Conservation (phyloP, 2,329 filamentous ascomycete species). For the Sporothrix schenckii region DNA sequence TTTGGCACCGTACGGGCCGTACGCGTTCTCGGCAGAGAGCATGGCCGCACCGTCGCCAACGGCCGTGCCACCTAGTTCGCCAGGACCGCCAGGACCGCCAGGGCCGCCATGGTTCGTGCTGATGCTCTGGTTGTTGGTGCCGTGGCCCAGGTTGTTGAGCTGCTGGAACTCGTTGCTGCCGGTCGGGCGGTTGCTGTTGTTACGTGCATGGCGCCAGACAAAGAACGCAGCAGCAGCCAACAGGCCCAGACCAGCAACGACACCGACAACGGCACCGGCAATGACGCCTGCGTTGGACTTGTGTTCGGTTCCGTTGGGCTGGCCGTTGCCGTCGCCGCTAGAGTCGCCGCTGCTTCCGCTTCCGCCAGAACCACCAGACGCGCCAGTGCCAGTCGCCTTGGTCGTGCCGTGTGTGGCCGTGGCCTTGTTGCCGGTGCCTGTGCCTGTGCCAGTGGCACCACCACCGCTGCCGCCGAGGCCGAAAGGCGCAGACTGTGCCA, state of each 20-base stretch:
- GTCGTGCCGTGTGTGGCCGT: neutral
- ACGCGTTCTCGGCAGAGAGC: constrained; percentile 26
- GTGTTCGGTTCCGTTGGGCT: constrained; percentile 10
- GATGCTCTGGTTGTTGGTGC: constrained; percentile 27
- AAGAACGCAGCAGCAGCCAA: constrained; percentile 46
- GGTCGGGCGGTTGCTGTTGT: constrained; percentile 34
- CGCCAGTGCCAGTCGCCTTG: neutral
- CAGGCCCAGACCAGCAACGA: constrained; percentile 41
- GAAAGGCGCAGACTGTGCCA: constrained; percentile 30
- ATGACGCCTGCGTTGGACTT: constrained; percentile 44
- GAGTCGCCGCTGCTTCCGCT: constrained; percentile 23
- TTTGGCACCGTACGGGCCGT: neutral
- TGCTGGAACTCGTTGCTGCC: constrained; percentile 30
- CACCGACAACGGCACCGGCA: constrained; percentile 44
- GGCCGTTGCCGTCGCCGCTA: neutral
- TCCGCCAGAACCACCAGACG: constrained; percentile 19
- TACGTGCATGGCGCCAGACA: constrained; percentile 40
- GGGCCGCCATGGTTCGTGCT: neutral
- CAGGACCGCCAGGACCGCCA: constrained; percentile 34
- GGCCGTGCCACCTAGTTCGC: constrained; percentile 41
- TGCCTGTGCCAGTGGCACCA: constrained; percentile 24
- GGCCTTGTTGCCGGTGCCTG: neutral
- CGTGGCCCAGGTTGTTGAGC: constrained; percentile 32
- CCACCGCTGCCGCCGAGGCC: constrained; percentile 21
- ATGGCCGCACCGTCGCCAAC: constrained; percentile 33